phyloP scores from a whole-genome alignment of 179 eudicot genomes.

The Heliamphora pulchella region DNA sequence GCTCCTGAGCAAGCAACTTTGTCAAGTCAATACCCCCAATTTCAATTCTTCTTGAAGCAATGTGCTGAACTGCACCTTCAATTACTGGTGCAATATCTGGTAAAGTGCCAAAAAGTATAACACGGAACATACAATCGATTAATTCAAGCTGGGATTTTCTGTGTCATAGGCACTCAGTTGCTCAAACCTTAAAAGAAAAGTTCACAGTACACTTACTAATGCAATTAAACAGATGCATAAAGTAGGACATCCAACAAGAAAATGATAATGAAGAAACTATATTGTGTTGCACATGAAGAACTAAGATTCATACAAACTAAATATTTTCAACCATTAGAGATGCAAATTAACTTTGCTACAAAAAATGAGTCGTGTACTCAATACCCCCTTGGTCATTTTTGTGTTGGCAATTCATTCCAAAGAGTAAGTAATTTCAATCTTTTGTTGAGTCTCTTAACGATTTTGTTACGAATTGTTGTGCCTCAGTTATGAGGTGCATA shows the following conservation, averaged over 20 bases:
- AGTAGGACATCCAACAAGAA: background rate
- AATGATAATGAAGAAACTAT: background rate
- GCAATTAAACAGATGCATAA: background rate
- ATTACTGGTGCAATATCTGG: slow-evolving; percentile 98
- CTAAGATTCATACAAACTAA: background rate
- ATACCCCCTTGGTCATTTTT: too few relatives aligned
- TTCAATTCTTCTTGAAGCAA: slow-evolving; percentile 85
- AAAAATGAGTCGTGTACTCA: too few relatives aligned
- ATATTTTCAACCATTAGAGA: too few relatives aligned
- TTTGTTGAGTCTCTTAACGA: too few relatives aligned
- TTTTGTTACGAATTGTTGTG: too few relatives aligned
- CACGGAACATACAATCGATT: slow-evolving; percentile 12
- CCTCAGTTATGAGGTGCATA: too few relatives aligned
- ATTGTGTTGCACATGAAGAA: background rate
- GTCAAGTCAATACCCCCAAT: slow-evolving; percentile 90
- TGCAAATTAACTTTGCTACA: background rate
- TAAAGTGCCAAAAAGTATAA: slow-evolving; percentile 13
- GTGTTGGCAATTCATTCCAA: too few relatives aligned
- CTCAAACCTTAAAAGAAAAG: background rate
- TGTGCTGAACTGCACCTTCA: slow-evolving; percentile 98
- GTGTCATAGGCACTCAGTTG: background rate
- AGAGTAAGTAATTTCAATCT: too few relatives aligned
- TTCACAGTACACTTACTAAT: background rate
- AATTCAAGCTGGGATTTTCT: background rate
- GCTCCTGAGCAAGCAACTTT: slow-evolving; percentile 62